Evolutionary conservation across 2,329 filamentous ascomycete genomes (phyloP), one percentile per base, ranked within the genome.

Genomic region (Fusarium keratoplasticum): DNA sequence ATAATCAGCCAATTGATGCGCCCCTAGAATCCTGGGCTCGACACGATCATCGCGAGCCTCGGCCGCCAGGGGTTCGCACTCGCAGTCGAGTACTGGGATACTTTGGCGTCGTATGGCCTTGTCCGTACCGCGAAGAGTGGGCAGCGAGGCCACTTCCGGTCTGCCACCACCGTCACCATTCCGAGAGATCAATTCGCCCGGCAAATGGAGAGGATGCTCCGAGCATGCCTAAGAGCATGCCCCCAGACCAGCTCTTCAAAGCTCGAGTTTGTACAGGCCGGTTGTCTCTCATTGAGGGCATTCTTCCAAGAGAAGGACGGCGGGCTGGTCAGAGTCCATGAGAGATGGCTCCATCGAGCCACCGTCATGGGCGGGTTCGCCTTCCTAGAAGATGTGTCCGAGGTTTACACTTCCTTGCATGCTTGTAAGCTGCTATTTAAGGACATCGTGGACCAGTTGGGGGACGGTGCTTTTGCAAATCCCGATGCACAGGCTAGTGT

Each of bases 61-160:
- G 72, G 44, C 14, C 66, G 64, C 11, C 31, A 70, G 16, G 64
- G 61, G 13, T n/a, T 52, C 27, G 59, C 67, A 3, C 8, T 75
- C 3, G 22, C 22, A 25, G 33, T 72, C 9, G 33, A 44, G 6
- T 73, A 74, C 33, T 75, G 72, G 67, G 42, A 16, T 6, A 61
- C 64, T 14, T 38, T 75, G 5, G 20, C 38, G 0, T 6, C 13
- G 5, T 29, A 65, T 29, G 0, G 18, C 11, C 40, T 60, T 14
- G 8, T 71, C 10, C 47, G 52, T 4, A 67, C 64, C 3, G 72
- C 58, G 7, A 14, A 63, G 2, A 13, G 55, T 3, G 50, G 70
- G n/a, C 36, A 74, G 5, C 29, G 42, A 14, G 35, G 52, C 2
- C 64, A 35, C 27, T 72, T 75, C 20, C 22, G 55, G 1, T 22